A percentile compares a stretch with the other conserved stretches of the same genome.
phyloP scores from a whole-genome alignment of 352 stramenopile species.

The Globisporangium splendens region DNA sequence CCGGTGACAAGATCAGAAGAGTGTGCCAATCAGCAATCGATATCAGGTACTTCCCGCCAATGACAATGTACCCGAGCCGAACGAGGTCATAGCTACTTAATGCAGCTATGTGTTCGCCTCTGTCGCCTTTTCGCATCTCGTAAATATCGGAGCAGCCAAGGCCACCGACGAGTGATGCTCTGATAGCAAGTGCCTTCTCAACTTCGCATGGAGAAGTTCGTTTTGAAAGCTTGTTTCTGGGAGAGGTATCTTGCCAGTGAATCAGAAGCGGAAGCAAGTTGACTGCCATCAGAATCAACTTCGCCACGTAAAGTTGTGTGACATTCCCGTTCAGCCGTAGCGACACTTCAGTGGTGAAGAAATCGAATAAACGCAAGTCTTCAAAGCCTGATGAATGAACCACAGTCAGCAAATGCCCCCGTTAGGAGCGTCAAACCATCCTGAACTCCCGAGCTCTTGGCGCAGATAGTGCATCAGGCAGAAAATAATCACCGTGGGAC shows the following conservation, averaged over 20 bases:
- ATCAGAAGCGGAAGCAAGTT: slow-evolving; percentile 13
- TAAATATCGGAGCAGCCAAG: slow-evolving; percentile 6
- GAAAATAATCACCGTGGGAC: slow-evolving; percentile 16
- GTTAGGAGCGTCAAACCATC: slow-evolving; percentile 8
- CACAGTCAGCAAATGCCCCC: not conserved
- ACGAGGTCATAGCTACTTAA: slow-evolving; percentile 17
- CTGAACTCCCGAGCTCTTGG: not conserved
- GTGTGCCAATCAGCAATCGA: slow-evolving; percentile 20
- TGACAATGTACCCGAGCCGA: slow-evolving; percentile 15
- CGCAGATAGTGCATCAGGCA: slow-evolving; percentile 21
- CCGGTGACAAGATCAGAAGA: slow-evolving; percentile 18
- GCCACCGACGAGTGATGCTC: slow-evolving; percentile 11
- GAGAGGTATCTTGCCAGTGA: slow-evolving; percentile 6
- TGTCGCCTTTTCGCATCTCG: not conserved
- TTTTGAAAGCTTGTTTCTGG: not conserved
- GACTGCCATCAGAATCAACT: slow-evolving; percentile 12
- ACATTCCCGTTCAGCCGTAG: slow-evolving; percentile 13
- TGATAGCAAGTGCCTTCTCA: slow-evolving; percentile 13
- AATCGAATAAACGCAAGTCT: slow-evolving; percentile 2
- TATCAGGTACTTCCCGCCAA: slow-evolving; percentile 14
- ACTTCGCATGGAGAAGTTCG: slow-evolving; percentile 1
- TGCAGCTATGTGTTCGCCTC: not conserved
- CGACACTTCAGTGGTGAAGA: slow-evolving; percentile 6
- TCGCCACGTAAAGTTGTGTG: slow-evolving; percentile 7
- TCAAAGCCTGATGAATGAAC: slow-evolving; percentile 13